Evolutionary conservation across 306 rosid genomes (phyloP), one percentile per base, ranked within the genome.

Genomic region (Malus orientalis): DNA sequence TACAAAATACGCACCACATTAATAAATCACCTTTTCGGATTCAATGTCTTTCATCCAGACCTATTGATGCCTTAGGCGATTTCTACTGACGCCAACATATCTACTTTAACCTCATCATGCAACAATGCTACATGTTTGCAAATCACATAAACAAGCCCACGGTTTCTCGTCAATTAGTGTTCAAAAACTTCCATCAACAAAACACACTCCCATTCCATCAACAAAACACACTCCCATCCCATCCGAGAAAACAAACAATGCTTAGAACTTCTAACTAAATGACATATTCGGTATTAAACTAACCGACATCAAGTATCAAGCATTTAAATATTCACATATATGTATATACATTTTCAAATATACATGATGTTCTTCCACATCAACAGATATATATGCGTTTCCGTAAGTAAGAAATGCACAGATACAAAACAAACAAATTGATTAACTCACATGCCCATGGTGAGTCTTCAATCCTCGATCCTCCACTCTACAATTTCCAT

Each of bases 401-500:
- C 27, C 22, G 11, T 13, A 32, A 16, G 33, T 51, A 74, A 63
- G 45, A 83, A 82, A 71, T 40, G 47, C n/a, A 74, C 20, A 70
- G 63, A 57, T 19, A 45, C 27, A 40, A 25, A 59, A 76, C 78
- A 8, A 67, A 33, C 44, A 20, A 10, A 38, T 9, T 25, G 51
- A 84, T 4, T 59, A 86, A 87, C 99, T 92, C 82, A 95, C 99
- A 81, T 92, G 92, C 72, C 99, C 99, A 86, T 89, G 96, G 66
- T 95, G 99, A 74, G 99, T 95, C 93, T 95, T 95, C 89, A 95
- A 82, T 67, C 99, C 99, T 82, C 97, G 93, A 87, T 95, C 99
- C 83, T 95, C 99, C 84, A 95, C 99, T 89, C 99, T 90, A 87
- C 99, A 95, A 85, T 95, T 95, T 12, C 99, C 99, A 82, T 95